Conservation (phyloP, 2,329 filamentous ascomycete genomes). For the Apiospora rasikravindrae region DNA sequence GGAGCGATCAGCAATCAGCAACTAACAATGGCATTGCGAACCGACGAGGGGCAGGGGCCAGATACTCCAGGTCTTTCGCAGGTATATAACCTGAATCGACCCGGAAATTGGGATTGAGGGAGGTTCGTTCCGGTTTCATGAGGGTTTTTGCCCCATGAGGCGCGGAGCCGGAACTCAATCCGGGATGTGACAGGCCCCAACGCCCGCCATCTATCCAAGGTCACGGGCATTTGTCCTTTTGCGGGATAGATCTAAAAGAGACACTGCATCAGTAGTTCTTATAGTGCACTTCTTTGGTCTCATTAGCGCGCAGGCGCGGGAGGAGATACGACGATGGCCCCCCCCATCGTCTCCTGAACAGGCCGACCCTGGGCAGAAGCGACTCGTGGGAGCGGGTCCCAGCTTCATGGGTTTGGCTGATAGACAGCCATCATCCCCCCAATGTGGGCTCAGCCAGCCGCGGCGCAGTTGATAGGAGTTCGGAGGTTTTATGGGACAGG, state of each 20-base stretch:
- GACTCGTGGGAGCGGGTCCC: neutral
- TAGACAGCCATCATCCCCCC: neutral
- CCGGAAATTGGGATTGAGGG: constrained; percentile 3
- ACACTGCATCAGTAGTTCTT: neutral
- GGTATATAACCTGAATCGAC: neutral
- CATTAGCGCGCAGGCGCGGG: neutral
- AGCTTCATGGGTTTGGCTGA: neutral
- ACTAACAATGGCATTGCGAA: neutral
- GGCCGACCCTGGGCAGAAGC: neutral
- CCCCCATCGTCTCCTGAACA: neutral
- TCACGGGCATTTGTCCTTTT: neutral
- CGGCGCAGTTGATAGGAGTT: neutral
- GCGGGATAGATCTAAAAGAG: neutral
- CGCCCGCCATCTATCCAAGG: neutral
- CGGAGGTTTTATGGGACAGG: neutral
- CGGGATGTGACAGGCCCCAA: neutral
- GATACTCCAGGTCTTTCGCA: neutral
- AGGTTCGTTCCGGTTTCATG: neutral
- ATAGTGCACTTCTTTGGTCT: too few relatives aligned
- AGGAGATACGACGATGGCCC: neutral
- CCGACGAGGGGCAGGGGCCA: neutral
- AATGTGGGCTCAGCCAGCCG: neutral
- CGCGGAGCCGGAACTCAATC: neutral
- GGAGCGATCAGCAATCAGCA: neutral
- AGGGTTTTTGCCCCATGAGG: neutral